phyloP scores from a whole-genome alignment of 805 yeast genomes.

The Saccharomycopsis vini region DNA sequence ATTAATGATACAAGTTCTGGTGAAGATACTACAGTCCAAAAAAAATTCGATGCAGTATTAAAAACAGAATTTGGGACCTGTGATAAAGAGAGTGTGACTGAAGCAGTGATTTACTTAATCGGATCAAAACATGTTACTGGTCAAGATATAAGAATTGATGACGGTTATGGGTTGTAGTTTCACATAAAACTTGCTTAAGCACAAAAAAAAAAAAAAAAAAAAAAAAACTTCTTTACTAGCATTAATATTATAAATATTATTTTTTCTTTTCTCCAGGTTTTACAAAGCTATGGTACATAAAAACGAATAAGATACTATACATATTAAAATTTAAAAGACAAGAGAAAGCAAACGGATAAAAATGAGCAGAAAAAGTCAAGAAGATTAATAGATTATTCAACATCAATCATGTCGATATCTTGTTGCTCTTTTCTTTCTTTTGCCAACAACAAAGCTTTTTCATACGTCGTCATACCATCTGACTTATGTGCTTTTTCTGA shows the following conservation, averaged over 20 bases:
- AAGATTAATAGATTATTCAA: too few relatives aligned
- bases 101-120: slow-evolving; percentile 21
- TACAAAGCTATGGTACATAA: too few relatives aligned
- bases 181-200: too few relatives aligned
- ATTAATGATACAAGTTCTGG: slow-evolving; percentile 58
- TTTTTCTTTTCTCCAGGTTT: too few relatives aligned
- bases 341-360: not conserved
- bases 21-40: slow-evolving; percentile 51
- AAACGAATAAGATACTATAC: too few relatives aligned
- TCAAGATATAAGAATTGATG: slow-evolving; percentile 25
- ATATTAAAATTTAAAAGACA: too few relatives aligned
- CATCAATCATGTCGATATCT: not conserved
- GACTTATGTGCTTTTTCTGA: not conserved
- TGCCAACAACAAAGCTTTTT: slow-evolving; percentile 1
- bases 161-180: too few relatives aligned
- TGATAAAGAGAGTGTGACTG: slow-evolving; percentile 21
- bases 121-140: slow-evolving; percentile 25
- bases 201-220: too few relatives aligned
- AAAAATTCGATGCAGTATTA: not conserved
- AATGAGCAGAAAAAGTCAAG: not conserved
- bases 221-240: too few relatives aligned
- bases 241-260: too few relatives aligned
- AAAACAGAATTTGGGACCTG: not conserved
- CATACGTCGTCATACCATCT: not conserved
- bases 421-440: not conserved